Conservation (phyloP, 1,139 yeast species). For the Sugiyamaella grinbergsii region DNA sequence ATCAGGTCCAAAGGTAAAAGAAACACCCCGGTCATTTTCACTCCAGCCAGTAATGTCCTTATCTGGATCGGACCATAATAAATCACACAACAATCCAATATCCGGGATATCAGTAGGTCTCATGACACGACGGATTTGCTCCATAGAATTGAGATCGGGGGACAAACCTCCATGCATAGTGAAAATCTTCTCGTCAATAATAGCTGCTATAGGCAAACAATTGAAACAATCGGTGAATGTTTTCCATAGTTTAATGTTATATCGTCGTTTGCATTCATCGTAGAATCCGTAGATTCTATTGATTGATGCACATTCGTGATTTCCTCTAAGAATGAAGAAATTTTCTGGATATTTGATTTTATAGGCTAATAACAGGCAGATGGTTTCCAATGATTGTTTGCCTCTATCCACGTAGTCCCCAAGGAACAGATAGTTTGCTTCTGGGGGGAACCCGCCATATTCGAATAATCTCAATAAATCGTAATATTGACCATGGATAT, state of each 20-base stretch:
- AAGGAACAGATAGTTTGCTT: conserved; percentile 84
- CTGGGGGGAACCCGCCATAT: conserved; percentile 97
- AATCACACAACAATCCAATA: conserved; percentile 91
- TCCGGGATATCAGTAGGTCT: conserved; percentile 99
- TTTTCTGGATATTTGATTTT: conserved; percentile 97
- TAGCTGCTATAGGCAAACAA: conserved; percentile 97
- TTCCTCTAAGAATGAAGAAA: conserved; percentile 91
- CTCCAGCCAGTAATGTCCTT: conserved; percentile 98
- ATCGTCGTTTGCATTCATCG: conserved; percentile 95
- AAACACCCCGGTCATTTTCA: conserved; percentile 97
- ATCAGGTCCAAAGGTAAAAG: conserved; percentile 96
- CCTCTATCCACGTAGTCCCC: conserved; percentile 99
- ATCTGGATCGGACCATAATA: conserved; percentile 98
- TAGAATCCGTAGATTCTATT: conserved; percentile 96
- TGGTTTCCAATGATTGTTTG: conserved; percentile 92
- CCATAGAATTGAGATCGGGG: conserved; percentile 96
- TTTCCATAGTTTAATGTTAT: conserved; percentile 96
- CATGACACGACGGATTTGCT: conserved; percentile 97
- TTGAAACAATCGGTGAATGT: conserved; percentile 97
- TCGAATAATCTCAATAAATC: conserved; percentile 93
- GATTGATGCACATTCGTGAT: conserved; percentile 96
- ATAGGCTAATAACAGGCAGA: conserved; percentile 87
- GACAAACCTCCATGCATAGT: conserved; percentile 99
- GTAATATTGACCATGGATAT: conserved; percentile 96
- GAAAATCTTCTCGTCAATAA: conserved; percentile 94